Percentiles rank a stretch among this genome's conserved stretches.
Conservation (phyloP, 106 monocot species). For the Acorus calamus region DNA sequence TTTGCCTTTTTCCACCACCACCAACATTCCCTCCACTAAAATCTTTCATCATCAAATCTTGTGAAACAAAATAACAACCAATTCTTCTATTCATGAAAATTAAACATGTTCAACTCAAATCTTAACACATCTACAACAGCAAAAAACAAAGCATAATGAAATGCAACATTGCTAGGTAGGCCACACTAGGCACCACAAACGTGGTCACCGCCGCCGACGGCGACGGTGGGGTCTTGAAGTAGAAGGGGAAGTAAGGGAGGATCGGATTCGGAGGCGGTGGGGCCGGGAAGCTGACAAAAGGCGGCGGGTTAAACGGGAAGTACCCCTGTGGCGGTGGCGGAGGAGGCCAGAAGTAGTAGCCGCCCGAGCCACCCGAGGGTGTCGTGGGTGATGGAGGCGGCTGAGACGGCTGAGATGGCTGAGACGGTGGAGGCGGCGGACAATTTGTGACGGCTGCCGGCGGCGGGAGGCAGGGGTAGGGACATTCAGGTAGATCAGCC, state of each 20-base stretch:
- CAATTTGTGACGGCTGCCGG: slow-evolving; percentile 17
- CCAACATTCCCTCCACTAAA: too few species aligned
- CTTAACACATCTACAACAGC: too few species aligned
- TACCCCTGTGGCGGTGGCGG: slow-evolving; percentile 30
- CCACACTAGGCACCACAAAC: background rate
- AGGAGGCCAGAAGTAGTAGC: background rate
- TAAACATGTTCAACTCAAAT: too few species aligned
- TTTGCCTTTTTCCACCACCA: too few species aligned
- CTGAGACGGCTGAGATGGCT: too few species aligned
- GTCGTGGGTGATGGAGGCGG: too few species aligned
- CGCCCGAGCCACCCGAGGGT: too few species aligned
- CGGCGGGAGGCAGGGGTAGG: slow-evolving; percentile 40
- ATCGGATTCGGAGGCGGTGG: slow-evolving; percentile 69
- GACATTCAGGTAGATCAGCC: slow-evolving; percentile 21
- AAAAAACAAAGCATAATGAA: too few species aligned
- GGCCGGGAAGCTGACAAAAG: slow-evolving; percentile 15
- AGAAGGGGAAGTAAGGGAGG: slow-evolving; percentile 61
- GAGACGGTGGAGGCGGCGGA: slow-evolving; percentile 28
- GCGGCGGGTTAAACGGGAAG: slow-evolving; percentile 28
- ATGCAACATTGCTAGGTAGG: too few species aligned
- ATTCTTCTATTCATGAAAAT: too few species aligned
- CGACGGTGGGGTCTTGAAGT: slow-evolving; percentile 35
- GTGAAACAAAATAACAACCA: too few species aligned
- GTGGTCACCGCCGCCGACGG: background rate
- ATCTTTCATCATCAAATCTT: too few species aligned